Evolutionary conservation across 768 basidiomycete genomes (phyloP).

Genomic region (Lentinula edodes): DNA sequence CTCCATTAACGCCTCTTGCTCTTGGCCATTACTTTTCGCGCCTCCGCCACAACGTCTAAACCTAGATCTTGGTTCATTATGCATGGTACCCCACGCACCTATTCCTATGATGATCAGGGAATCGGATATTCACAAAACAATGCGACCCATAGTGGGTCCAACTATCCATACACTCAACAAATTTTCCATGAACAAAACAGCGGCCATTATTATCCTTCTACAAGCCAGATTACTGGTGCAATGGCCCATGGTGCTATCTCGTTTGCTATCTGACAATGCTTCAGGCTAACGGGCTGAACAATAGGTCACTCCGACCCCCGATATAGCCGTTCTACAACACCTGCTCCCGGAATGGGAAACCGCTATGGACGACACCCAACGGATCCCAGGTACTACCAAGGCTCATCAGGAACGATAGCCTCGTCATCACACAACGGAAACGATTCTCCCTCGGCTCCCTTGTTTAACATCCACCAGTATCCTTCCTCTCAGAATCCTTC

Average conservation of each 20-base stretch:
- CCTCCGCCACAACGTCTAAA: conserved; percentile 19
- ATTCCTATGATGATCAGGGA: conserved; percentile 34
- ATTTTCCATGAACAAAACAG: conserved; percentile 1
- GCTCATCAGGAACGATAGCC: conserved; percentile 11
- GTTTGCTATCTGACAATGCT: neutral
- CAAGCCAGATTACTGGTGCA: neutral
- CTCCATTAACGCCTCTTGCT: conserved; percentile 14
- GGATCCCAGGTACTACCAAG: conserved; percentile 19
- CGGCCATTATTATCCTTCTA: neutral
- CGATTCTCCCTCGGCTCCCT: conserved; percentile 14
- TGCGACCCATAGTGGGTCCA: neutral
- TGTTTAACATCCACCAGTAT: conserved; percentile 18
- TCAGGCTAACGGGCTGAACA: neutral
- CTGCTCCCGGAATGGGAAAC: conserved; percentile 6
- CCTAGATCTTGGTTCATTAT: conserved; percentile 19
- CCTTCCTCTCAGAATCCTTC: conserved; percentile 9
- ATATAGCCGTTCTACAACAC: conserved; percentile 1
- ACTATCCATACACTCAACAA: neutral
- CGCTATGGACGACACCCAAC: conserved; percentile 10
- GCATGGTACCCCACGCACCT: conserved; percentile 35
- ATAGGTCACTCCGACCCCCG: conserved; percentile 4
- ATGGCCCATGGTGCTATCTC: conserved; percentile 1
- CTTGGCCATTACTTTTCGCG: conserved; percentile 10
- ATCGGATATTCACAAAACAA: conserved; percentile 13
- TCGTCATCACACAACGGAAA: conserved; percentile 12